Evolutionary conservation across 2,329 filamentous ascomycete genomes (phyloP), one percentile per base, ranked within the genome.

Genomic region (Aspergillus sp.): DNA sequence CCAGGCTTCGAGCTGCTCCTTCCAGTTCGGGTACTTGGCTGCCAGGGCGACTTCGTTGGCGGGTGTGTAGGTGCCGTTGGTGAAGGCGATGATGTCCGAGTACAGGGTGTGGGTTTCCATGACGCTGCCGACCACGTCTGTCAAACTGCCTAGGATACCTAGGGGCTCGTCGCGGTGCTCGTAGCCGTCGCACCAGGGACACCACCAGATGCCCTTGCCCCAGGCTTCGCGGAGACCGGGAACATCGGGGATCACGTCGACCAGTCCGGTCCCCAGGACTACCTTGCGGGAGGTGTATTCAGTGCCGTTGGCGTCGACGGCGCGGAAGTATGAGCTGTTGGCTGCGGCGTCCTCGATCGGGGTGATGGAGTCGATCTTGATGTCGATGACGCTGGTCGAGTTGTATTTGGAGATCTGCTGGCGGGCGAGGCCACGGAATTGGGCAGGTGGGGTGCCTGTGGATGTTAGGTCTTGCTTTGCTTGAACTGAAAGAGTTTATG

Each of bases 131-230:
- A 83, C 73, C 0, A 83, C 74, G 28, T 82, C 74, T 1, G 75
- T 66, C 0, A 87, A 70, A 1, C 75, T 63, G 1, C 78, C 81
- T 0, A 89, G 69, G 36, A 88, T 76, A 1, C 85, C 85, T 1
- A 88, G 77, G 0, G 79, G 60, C 62, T 87, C 85, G 67, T 87
- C 84, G 0, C 81, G 82, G 69, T 88, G 85, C 72, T 88, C 86
- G 63, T 83, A 79, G 12, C 86, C 86, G 67, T 88, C 86, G 63
- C 86, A 88, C 86, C 86, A 88, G 0, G 85, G 85, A 57, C 86
- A 88, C 84, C 85, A 88, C 74, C 76, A 88, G 55, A 88, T 81
- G 5, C 86, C 86, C 60, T 83, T 79, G 52, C 84, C 85, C 80
- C 83, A 88, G 66, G 80, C 82, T 57, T 86, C 82, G 7, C 64